Evolutionary conservation across 768 basidiomycete genomes (phyloP).

Genomic region (Cytidiella melzeri): DNA sequence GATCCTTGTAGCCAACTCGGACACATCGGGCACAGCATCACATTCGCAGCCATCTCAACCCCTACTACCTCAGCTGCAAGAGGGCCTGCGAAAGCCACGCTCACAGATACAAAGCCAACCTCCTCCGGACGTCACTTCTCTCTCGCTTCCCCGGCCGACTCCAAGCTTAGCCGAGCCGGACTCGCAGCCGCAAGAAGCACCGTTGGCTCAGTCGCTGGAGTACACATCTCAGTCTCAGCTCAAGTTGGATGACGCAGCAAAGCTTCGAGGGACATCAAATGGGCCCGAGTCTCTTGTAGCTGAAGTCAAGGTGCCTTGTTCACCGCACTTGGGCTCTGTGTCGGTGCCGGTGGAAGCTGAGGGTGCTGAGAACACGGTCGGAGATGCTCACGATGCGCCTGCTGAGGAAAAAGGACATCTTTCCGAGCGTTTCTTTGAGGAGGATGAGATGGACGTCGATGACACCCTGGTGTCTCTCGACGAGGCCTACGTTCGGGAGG

Average conservation of each 20-base stretch:
- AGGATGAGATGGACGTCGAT: not conserved
- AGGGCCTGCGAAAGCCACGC: not conserved
- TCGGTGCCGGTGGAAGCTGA: not conserved
- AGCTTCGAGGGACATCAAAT: too few relatives aligned
- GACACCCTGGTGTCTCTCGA: too few relatives aligned
- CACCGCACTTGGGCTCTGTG: not conserved
- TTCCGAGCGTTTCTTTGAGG: not conserved
- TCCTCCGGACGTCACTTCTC: too few relatives aligned
- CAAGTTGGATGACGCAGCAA: too few relatives aligned
- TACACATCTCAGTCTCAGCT: not conserved
- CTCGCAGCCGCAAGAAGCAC: not conserved
- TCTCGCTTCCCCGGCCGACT: too few relatives aligned
- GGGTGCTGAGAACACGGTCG: not conserved
- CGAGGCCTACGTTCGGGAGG: too few relatives aligned
- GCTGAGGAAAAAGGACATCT: not conserved
- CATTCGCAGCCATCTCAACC: slow-evolving; percentile 25
- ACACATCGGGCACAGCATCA: slow-evolving; percentile 7
- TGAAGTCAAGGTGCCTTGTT: not conserved
- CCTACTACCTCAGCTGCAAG: not conserved
- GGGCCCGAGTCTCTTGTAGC: not conserved
- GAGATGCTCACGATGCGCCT: not conserved
- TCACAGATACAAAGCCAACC: not conserved
- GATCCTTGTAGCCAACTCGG: slow-evolving; percentile 11
- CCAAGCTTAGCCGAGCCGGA: not conserved
- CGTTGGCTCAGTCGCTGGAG: not conserved